Conservation (phyloP, 2,329 filamentous ascomycete species). For the Huntiella savannae region DNA sequence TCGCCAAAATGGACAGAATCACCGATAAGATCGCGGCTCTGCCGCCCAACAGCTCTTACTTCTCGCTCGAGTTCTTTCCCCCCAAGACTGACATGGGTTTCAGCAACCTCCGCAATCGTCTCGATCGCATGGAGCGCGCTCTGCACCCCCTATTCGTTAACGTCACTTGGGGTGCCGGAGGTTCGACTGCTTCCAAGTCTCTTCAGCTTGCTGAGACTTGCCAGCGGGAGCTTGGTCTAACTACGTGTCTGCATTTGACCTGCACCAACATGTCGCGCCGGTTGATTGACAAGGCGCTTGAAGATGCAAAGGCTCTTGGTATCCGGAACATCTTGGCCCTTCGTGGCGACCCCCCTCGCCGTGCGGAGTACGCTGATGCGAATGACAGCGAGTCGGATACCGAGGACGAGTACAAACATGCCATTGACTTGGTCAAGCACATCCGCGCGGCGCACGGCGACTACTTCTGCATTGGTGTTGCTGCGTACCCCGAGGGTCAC, state of each 20-base stretch:
- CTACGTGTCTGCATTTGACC: conserved; percentile 87
- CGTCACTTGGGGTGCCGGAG: conserved; percentile 93
- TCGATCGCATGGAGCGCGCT: conserved; percentile 86
- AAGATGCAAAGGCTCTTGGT: conserved; percentile 75
- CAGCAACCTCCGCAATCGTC: conserved; percentile 76
- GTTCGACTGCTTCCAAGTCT: conserved; percentile 76
- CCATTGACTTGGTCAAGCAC: conserved; percentile 73
- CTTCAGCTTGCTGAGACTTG: conserved; percentile 90
- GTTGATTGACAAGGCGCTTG: conserved; percentile 72
- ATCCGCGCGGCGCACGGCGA: conserved; percentile 73
- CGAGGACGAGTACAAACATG: conserved; percentile 68
- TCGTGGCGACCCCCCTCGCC: conserved; percentile 74
- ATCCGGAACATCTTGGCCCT: conserved; percentile 88
- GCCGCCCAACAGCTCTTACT: conserved; percentile 64
- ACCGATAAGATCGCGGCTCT: conserved; percentile 88
- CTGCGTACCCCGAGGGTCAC: conserved; percentile 88
- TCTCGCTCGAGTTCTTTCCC: conserved; percentile 97
- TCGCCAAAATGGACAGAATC: conserved; percentile 54
- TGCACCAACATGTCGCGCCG: conserved; percentile 92
- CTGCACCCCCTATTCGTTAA: conserved; percentile 87
- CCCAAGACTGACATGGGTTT: conserved; percentile 95
- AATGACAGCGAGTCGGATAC: conserved; percentile 38
- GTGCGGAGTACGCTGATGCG: conserved; percentile 64
- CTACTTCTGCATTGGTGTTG: conserved; percentile 92
- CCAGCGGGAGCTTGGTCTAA: conserved; percentile 77